Evolutionary conservation across 164 flowering plant species (phyloP), one percentile per base, ranked within the genome.

Genomic region (Vitis labrusca): DNA sequence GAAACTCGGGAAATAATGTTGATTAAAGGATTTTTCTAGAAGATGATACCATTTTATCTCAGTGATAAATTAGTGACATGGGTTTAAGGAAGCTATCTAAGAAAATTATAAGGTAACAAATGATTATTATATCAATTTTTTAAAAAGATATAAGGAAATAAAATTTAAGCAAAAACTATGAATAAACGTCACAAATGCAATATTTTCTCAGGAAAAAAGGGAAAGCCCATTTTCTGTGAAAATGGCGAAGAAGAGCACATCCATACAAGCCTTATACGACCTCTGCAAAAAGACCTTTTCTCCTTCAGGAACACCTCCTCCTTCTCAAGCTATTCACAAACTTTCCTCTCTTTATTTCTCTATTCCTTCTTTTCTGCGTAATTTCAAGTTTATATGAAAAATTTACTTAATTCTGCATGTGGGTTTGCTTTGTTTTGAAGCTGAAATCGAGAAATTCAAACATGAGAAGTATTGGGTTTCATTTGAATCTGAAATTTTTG

Each of bases 261-360:
- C 86, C 16, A 79, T 92, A 67, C 96, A 90, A 76, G 75, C 83
- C 68, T 77, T 92, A 4, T 90, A 83, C 70, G 91, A 88, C 49
- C 78, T 88, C 48, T 92, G 95, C 81, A 85, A 71, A 63, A 85
- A 73, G 77, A 79, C 87, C 15, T 86, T 90, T 60, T 63, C 89
- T 50, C 83, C 91, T 55, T 69, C 89, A 0, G 78, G 71, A 30
- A 59, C 67, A 23, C 60, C 80, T 49, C 80, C 80, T 50, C 76
- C 95, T 70, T 69, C 90, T 66, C 82, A 73, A 67, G 75, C 84
- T 8, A 66, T 85, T 67, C 81, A 82, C 6, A 89, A 81, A 50
- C 81, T 90, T 49, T 75, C 74, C 72, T 88, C 93, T 70, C 81
- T 90, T 16, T 92, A 89, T 73, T 59, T 56, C 57, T 68, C 58